These are phyloP conservation scores for Clarireedia monteithiana DNA, from an alignment of 2,329 filamentous ascomycete species.

Conservation along the genomic window DNA sequence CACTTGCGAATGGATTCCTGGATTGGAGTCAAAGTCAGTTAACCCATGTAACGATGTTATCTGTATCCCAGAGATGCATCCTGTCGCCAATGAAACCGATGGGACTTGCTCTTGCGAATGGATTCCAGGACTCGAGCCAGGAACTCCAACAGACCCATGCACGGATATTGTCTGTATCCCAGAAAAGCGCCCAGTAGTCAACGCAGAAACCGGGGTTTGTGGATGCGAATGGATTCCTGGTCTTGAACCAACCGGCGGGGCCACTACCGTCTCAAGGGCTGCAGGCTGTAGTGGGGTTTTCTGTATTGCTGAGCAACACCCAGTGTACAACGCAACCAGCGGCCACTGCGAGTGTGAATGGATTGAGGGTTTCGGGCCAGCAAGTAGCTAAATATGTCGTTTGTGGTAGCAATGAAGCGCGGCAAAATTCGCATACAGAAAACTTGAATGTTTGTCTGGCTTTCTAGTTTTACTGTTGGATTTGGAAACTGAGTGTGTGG, in stretches of 20 bases:
- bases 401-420: too few species aligned
- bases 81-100: slow-evolving; percentile 4
- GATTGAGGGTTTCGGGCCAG: slow-evolving; percentile 9
- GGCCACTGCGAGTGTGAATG: slow-evolving; percentile 8
- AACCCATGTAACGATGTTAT: slow-evolving; percentile 4
- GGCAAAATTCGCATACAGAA: too few species aligned
- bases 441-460: too few species aligned
- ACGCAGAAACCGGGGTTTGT: not conserved
- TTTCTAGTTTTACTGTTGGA: too few species aligned
- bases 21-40: slow-evolving; percentile 6
- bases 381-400: not conserved
- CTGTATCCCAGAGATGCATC: slow-evolving; percentile 12
- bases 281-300: not conserved
- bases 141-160: not conserved
- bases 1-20: slow-evolving; percentile 15
- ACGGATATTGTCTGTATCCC: not conserved
- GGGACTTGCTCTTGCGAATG: slow-evolving; percentile 9
- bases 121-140: slow-evolving; percentile 4
- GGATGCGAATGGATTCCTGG: not conserved
- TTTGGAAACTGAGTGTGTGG: too few species aligned
- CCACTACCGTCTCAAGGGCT: not conserved
- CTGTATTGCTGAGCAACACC: slow-evolving; percentile 10
- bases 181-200: not conserved
- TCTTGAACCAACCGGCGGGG: not conserved
- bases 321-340: slow-evolving; percentile 5